Evolutionary conservation across 306 rosid species (phyloP).

Genomic region (Erythrophleum fordii): DNA sequence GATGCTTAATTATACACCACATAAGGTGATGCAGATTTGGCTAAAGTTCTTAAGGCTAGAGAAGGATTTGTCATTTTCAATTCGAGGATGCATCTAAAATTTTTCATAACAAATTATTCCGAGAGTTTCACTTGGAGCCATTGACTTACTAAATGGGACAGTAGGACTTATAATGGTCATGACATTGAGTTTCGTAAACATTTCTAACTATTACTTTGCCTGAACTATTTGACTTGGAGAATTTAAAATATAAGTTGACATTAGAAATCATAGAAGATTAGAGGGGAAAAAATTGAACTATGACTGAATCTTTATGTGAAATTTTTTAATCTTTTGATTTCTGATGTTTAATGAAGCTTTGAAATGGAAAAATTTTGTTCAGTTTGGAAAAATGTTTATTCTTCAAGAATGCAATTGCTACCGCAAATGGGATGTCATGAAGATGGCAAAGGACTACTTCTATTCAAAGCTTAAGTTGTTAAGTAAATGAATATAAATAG

Average conservation of each 20-base stretch:
- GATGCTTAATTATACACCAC: slow-evolving; percentile 12
- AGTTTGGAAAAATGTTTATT: neutral
- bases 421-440: neutral
- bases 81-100: no score
- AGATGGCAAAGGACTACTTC: neutral
- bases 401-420: neutral
- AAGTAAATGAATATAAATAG: no score
- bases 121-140: neutral
- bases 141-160: neutral
- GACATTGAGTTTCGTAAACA: neutral
- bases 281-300: neutral
- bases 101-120: neutral
- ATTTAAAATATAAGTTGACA: neutral
- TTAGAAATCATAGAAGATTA: neutral
- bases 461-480: no score
- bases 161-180: neutral
- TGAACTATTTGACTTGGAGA: neutral
- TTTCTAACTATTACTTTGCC: neutral
- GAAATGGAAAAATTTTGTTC: neutral
- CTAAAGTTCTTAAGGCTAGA: no score
- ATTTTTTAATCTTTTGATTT: neutral
- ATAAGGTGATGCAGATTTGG: neutral
- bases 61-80: no score
- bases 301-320: neutral
- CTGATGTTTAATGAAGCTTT: neutral